phyloP scores from a whole-genome alignment of 257 asterid species.

The Coffea eugenioides region DNA sequence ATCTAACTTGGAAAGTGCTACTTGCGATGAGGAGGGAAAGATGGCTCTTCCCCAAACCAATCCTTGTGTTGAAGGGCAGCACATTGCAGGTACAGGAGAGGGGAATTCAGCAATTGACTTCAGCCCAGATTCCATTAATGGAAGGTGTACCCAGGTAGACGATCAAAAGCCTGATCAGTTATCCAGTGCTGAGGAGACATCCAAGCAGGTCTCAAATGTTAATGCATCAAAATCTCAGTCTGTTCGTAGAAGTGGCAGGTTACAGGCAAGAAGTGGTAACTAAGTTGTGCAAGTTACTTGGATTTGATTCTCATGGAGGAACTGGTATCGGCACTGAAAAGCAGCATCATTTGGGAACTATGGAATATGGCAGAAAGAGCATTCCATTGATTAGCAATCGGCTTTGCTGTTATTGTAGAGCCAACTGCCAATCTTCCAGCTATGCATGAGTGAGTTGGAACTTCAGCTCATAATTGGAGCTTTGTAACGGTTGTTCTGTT shows the following conservation, averaged over 20 bases:
- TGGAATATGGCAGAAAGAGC: neutral
- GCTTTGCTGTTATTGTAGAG: neutral
- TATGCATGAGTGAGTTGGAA: neutral
- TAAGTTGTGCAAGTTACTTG: slow-evolving; percentile 4
- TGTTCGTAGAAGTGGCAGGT: slow-evolving; percentile 29
- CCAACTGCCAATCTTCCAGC: neutral
- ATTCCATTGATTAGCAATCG: neutral
- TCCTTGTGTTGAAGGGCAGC: slow-evolving; percentile 1
- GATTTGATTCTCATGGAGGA: neutral
- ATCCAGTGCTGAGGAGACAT: slow-evolving; percentile 2
- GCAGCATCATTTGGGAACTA: slow-evolving; percentile 1
- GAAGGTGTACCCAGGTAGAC: slow-evolving; percentile 21
- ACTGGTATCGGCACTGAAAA: neutral
- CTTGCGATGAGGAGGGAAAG: slow-evolving; percentile 21
- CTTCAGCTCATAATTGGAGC: neutral
- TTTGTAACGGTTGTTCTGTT: neutral
- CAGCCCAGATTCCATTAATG: slow-evolving; percentile 26
- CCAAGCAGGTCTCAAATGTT: slow-evolving; percentile 20
- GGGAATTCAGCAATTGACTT: slow-evolving; percentile 14
- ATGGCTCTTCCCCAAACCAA: slow-evolving; percentile 18
- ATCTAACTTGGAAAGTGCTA: slow-evolving; percentile 9
- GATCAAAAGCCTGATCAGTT: slow-evolving; percentile 14
- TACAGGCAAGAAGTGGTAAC: slow-evolving; percentile 29
- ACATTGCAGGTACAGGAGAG: slow-evolving; percentile 4
- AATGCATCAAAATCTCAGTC: slow-evolving; percentile 26